Evolutionary conservation across 139 green algal genomes (phyloP).

Genomic region (Nannochloris sp.): DNA sequence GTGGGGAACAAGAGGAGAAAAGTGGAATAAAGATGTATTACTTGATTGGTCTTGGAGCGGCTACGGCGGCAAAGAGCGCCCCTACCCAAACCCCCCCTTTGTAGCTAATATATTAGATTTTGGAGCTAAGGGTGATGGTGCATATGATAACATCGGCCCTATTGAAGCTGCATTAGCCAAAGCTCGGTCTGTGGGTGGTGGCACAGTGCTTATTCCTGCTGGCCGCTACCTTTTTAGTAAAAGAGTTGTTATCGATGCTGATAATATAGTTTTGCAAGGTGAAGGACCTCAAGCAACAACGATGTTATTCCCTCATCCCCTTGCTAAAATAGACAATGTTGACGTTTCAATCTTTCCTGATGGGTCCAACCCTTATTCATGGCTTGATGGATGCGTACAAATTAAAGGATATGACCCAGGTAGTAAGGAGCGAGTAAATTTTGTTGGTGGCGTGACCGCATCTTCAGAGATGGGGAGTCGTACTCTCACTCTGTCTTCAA

Average conservation of each 20-base stretch:
- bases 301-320: neutral
- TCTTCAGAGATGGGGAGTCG: neutral
- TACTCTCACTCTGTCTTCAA: neutral
- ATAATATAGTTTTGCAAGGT: constrained; percentile 7
- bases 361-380: neutral
- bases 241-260: neutral
- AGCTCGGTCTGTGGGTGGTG: neutral
- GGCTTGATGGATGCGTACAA: neutral
- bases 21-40: neutral
- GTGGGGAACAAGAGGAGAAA: neutral
- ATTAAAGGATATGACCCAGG: neutral
- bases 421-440: neutral
- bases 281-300: neutral
- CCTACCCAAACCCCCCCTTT: neutral
- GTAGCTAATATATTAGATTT: neutral
- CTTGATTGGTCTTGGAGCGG: neutral
- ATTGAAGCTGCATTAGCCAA: neutral
- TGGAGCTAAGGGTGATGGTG: neutral
- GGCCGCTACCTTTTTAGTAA: neutral
- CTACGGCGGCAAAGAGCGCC: neutral
- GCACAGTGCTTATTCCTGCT: constrained; percentile 1
- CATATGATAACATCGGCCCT: neutral
- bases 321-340: neutral
- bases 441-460: neutral
- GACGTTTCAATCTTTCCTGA: neutral